Base-by-base conservation (phyloP, 2,329 filamentous ascomycete genomes). In the Coleophoma cylindrospora region DNA sequence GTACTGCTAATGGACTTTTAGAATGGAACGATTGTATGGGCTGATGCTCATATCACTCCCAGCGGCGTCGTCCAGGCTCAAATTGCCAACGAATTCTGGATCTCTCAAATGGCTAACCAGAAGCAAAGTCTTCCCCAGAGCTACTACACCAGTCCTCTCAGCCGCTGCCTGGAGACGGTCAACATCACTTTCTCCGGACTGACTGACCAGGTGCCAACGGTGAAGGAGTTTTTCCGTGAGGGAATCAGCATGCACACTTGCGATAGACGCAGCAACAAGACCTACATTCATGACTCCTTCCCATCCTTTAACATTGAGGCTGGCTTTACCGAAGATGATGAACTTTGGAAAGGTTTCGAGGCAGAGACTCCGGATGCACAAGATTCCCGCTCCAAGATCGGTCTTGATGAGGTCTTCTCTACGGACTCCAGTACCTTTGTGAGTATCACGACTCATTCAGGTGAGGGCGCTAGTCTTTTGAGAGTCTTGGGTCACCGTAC, bases 161-260 rank as follows among this genome's bases (percentile, higher is more conserved):
- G 72, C 40, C 76, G 86, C 43, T 87, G 83, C 59, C 70, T 83
- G 9, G 70, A 76, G 46, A 89, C 86, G 0, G 79, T 83, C 4
- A 74, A 79, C 47, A 64, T 83, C 17, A 86, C 83, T 2, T 89
- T 85, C 60, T 62, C 63, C 2, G 71, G 68, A 11, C 70, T 88
- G 2, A 58, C 69, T 2, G 57, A 64, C 12, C 15, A 27, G 21
- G 21, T 66, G 2, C 84, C 83, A 0, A 69, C 71, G 1, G 68
- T 88, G 53, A 87, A 86, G 65, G 85, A 88, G 58, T 63, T 76
- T 34, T 70, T 88, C 55, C 74, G 85, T 32, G 86, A 89, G 65
- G 77, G 79, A 2, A 79, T 88, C 49, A 81, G 77, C 48, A 78
- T 82, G 40, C 85, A 87, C 61, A 87, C 84, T 0, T 89, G 86